Conservation (phyloP, 495 filamentous ascomycete genomes). For the Penicillium flavigenum region DNA sequence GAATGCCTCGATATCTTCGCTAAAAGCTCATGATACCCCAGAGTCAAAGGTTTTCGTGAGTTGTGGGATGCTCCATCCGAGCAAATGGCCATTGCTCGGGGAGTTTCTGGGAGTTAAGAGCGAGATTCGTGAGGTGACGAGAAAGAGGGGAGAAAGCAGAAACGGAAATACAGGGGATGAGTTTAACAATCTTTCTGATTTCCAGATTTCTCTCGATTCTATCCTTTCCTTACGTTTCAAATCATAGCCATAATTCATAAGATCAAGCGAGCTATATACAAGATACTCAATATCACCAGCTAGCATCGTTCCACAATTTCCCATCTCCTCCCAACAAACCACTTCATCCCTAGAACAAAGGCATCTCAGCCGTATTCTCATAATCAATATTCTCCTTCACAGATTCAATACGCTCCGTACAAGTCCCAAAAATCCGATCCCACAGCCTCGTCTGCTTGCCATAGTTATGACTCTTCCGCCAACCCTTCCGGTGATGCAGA, state of each 20-base stretch:
- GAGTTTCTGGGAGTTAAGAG: no score
- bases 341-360: conserved; percentile 20
- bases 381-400: conserved; percentile 39
- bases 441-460: conserved; percentile 46
- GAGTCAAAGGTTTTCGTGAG: no score
- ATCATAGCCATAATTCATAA: background rate
- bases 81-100: no score
- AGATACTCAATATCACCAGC: background rate
- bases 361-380: conserved; percentile 33
- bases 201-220: no score
- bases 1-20: no score
- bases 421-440: conserved; percentile 45
- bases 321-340: background rate
- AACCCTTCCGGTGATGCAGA: conserved; percentile 46
- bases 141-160: no score
- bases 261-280: background rate
- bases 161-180: no score
- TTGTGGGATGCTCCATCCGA: no score
- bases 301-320: background rate
- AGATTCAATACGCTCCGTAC: conserved; percentile 38
- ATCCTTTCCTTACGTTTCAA: no score
- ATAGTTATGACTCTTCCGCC: conserved; percentile 47
- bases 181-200: no score
- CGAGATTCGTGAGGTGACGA: no score
- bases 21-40: no score